Conservation (phyloP, 2,329 filamentous ascomycete genomes). For the Falciphora oryzae region DNA sequence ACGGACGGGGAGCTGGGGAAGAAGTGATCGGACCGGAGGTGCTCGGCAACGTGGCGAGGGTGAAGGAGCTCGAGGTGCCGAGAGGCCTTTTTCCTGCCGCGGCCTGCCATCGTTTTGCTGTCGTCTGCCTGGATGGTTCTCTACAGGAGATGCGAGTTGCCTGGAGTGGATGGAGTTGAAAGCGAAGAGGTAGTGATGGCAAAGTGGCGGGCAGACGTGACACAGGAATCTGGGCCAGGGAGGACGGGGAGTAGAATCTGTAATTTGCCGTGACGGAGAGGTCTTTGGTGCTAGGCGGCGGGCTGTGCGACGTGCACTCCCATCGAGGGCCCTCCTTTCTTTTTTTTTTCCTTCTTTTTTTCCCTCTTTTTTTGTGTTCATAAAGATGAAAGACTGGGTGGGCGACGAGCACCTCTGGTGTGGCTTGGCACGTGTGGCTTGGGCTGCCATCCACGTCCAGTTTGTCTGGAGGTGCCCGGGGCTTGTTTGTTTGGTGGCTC, state of each 20-base stretch:
- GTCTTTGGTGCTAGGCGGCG: background rate
- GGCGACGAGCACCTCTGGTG: too few relatives aligned
- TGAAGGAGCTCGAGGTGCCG: background rate
- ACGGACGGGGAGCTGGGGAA: background rate
- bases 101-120: background rate
- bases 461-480: too few relatives aligned
- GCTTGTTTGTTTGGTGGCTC: too few relatives aligned
- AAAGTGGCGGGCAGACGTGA: background rate
- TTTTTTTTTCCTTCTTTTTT: too few relatives aligned
- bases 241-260: background rate
- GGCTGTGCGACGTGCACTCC: background rate
- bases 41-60: too few relatives aligned
- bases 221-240: background rate
- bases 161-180: background rate
- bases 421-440: too few relatives aligned
- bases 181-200: background rate
- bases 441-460: too few relatives aligned
- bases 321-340: background rate
- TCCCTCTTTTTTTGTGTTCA: too few relatives aligned
- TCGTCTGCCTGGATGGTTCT: background rate
- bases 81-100: background rate
- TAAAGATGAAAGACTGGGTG: too few relatives aligned
- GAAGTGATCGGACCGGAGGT: background rate
- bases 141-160: background rate
- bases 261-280: background rate